phyloP scores from a whole-genome alignment of 1,284 basidiomycete species.

The Pseudozyma tsukubaensis region DNA sequence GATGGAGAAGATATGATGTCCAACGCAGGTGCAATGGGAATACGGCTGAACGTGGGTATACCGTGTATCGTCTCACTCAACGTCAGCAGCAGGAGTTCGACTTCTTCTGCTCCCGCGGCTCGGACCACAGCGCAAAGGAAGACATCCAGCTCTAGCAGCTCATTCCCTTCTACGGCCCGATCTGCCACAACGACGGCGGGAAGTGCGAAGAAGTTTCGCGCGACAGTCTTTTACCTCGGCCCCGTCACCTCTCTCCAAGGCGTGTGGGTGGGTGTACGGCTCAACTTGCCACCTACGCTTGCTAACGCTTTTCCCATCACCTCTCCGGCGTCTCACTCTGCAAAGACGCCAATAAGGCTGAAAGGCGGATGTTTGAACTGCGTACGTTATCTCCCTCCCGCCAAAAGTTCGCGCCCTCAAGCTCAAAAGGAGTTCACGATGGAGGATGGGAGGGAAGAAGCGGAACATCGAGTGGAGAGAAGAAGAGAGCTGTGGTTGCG shows the following conservation, averaged over 20 bases:
- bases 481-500: slow-evolving; percentile 5
- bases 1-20: not conserved
- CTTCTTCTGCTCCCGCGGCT: not conserved
- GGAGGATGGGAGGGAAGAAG: slow-evolving; percentile 14
- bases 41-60: slow-evolving; percentile 32
- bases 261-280: slow-evolving; percentile 54
- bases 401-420: too few species aligned
- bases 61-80: slow-evolving; percentile 49
- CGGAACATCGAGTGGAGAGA: slow-evolving; percentile 2
- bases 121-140: not conserved
- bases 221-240: slow-evolving; percentile 57
- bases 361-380: slow-evolving; percentile 71
- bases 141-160: not conserved
- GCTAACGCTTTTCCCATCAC: not conserved
- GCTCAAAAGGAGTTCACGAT: slow-evolving; percentile 61
- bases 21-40: slow-evolving; percentile 1
- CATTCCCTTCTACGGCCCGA: not conserved
- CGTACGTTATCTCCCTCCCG: slow-evolving; percentile 77
- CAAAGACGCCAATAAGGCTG: not conserved
- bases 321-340: not conserved
- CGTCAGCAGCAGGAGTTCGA: not conserved
- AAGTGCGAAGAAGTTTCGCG: slow-evolving; percentile 29
- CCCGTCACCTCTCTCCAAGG: slow-evolving; percentile 29
- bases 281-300: slow-evolving; percentile 27
- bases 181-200: not conserved